Evolutionary conservation across 2,329 filamentous ascomycete species (phyloP).

Genomic region (Dactylellina sp.): DNA sequence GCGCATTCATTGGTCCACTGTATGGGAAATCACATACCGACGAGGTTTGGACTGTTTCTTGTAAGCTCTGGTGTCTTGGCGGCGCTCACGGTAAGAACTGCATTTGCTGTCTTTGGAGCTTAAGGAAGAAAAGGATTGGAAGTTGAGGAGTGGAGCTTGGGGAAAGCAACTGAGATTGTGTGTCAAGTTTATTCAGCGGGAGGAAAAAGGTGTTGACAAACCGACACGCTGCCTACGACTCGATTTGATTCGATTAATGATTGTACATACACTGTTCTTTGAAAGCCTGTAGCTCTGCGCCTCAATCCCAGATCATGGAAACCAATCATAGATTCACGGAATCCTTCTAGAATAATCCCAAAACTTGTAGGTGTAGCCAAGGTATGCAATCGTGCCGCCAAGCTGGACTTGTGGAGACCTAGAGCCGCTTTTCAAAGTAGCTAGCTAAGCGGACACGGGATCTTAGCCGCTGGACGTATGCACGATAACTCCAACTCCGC

Average conservation of each 20-base stretch:
- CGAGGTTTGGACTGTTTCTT: constrained; percentile 63
- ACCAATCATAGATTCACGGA: background rate
- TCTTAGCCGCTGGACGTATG: constrained; percentile 7
- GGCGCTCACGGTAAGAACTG: constrained; percentile 61
- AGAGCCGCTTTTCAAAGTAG: background rate
- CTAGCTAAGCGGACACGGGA: constrained; percentile 19
- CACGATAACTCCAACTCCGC: background rate
- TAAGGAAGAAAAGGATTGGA: background rate
- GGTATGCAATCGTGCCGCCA: background rate
- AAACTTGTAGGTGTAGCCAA: background rate
- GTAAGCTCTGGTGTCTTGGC: constrained; percentile 61
- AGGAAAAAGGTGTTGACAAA: too few species aligned
- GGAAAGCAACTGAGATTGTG: background rate
- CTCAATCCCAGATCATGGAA: background rate
- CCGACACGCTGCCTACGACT: too few species aligned
- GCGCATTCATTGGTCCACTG: constrained; percentile 65
- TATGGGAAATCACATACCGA: constrained; percentile 63
- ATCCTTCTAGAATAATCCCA: background rate
- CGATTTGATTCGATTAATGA: too few species aligned
- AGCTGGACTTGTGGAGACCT: background rate
- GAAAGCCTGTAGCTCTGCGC: too few species aligned
- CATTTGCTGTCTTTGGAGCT: constrained; percentile 34
- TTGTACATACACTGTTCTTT: too few species aligned
- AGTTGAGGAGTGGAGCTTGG: background rate
- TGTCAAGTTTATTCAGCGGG: background rate